Base-by-base conservation (phyloP, 495 filamentous ascomycete species). In the Amorphotheca resinae region DNA sequence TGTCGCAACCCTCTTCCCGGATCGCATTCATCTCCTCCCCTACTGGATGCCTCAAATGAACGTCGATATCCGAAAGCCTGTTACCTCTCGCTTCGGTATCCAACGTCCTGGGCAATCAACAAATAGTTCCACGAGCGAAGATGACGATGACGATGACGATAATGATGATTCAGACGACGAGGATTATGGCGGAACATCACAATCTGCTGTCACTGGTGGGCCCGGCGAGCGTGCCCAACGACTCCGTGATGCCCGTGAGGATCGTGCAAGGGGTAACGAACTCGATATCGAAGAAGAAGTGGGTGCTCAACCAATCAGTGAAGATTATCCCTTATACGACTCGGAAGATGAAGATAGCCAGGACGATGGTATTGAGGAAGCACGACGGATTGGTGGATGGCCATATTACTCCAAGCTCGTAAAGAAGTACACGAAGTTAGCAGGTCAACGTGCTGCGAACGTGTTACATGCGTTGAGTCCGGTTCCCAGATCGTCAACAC, bases 31-130 rank as follows among this genome's bases (percentile, higher is more conserved):
- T 22, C 74, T 99, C 1, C 73, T 96, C 2, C 91, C 91, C 2
- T 99, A 82, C 70, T 99, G 91, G 91, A 80, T 87, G 66, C 91
- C 91, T 0, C 91, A 99, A 63, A 99, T 99, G 93, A 83, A 87
- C 49, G 76, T 87, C 31, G 91, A 99, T 54, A 99, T 99, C 57
- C 83, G 89, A 49, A 99, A 99, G 63, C 87, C 91, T 0, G 69
- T 73, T 14, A 83, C 76, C 0, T 84, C 84, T 46, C 72, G 76
- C 42, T 95, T 95, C 54, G 91, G 91, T 47, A 96, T 99, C 53
- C 73, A 83, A 51, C 70, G 88, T 22, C 79, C 81, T 1, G 73
- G 72, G 11, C 74, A 84, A 14, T 87, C 81, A 38, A 77, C 77
- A 4, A 80, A 75, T 17, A 70, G 77, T 22, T 84, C 81, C 16